A percentile compares a stretch with the other conserved stretches of the same genome.
Conservation (phyloP, 2,329 filamentous ascomycete genomes). For the Volutella citrinella region DNA sequence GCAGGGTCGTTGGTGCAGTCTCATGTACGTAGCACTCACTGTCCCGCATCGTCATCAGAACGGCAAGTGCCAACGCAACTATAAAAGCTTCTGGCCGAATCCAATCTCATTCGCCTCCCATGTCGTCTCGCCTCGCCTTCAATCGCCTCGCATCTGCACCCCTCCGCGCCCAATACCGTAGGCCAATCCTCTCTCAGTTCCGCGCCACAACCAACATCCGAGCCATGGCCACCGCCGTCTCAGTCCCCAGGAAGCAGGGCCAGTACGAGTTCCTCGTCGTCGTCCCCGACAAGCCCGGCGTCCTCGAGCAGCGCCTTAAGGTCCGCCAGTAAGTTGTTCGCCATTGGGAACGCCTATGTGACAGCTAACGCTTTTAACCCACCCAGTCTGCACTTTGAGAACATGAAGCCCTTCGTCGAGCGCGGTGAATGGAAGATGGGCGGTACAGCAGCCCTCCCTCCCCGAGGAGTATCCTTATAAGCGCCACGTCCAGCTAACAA, state of each 20-base stretch:
- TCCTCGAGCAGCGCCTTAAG: constrained; percentile 58
- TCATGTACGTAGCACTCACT: too few species aligned
- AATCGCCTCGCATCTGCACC: constrained; percentile 7
- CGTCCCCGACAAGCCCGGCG: constrained; percentile 63
- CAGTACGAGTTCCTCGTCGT: constrained; percentile 67
- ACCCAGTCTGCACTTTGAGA: constrained; percentile 50
- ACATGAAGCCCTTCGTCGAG: constrained; percentile 49
- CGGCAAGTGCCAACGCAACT: too few species aligned
- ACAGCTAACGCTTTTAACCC: constrained; percentile 11
- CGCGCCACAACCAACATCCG: constrained; percentile 9
- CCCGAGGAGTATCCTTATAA: too few species aligned
- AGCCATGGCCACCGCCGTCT: constrained; percentile 28
- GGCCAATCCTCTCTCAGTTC: constrained; percentile 2
- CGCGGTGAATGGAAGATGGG: constrained; percentile 62
- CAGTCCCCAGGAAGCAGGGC: constrained; percentile 11
- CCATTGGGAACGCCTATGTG: not conserved
- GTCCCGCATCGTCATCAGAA: too few species aligned
- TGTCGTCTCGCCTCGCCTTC: constrained; percentile 7
- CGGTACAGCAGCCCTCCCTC: constrained; percentile 42
- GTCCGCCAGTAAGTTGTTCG: constrained; percentile 48
- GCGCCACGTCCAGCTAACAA: not conserved
- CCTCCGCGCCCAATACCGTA: too few species aligned
- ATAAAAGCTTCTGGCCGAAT: too few species aligned
- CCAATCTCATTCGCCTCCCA: too few species aligned
- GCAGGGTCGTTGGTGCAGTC: too few species aligned